Percentiles rank a stretch among this genome's conserved stretches.
These are phyloP conservation scores for Lasiosphaeria ovina DNA, from an alignment of 495 filamentous ascomycete species.

Conservation along the genomic window DNA sequence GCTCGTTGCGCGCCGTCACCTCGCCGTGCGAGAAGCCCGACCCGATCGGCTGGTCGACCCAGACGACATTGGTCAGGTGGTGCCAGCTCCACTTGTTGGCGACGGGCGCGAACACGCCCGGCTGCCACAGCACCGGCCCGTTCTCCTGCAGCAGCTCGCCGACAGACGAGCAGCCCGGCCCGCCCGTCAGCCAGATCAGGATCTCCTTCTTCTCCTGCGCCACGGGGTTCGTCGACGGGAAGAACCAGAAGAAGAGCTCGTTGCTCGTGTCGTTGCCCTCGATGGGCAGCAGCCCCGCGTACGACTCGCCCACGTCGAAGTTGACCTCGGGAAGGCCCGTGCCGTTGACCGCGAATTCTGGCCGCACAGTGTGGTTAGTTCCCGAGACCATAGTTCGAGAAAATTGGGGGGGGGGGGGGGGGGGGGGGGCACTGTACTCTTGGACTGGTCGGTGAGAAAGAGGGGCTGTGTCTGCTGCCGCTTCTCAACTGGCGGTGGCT, in stretches of 20 bases:
- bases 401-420: not conserved
- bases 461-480: conserved; percentile 16
- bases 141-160: conserved; percentile 67
- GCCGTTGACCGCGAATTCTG: conserved; percentile 67
- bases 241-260: conserved; percentile 77
- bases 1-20: conserved; percentile 60
- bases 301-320: conserved; percentile 79
- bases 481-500: conserved; percentile 1
- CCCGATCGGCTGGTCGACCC: conserved; percentile 75
- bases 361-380: not conserved
- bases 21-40: conserved; percentile 70
- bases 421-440: conserved; percentile 4
- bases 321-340: conserved; percentile 67
- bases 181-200: conserved; percentile 58
- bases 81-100: conserved; percentile 66
- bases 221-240: conserved; percentile 55
- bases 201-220: conserved; percentile 60
- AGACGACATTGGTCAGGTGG: conserved; percentile 63
- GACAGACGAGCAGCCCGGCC: conserved; percentile 64
- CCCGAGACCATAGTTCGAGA: not conserved
- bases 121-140: conserved; percentile 61
- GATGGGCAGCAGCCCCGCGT: conserved; percentile 75
- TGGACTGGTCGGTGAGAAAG: conserved; percentile 18
- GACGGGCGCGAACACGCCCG: conserved; percentile 56
- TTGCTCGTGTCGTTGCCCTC: conserved; percentile 53